phyloP scores from a whole-genome alignment of 2,329 filamentous ascomycete species.

The Sphaerostilbella broomeana region DNA sequence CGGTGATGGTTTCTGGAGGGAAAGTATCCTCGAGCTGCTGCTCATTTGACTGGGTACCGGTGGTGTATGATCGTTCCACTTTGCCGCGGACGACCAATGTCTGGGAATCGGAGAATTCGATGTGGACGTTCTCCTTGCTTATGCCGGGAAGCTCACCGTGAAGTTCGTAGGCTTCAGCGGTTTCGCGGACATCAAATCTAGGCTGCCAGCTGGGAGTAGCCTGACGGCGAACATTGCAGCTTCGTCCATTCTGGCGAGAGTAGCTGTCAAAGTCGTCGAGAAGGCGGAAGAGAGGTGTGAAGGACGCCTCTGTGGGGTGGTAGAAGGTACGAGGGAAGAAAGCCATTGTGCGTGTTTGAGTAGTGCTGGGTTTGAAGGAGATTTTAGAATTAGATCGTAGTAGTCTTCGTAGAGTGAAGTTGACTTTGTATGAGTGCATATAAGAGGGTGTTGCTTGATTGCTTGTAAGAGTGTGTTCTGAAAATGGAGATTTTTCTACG shows the following conservation, averaged over 20 bases:
- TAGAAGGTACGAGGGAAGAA: slow-evolving; percentile 51
- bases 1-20: slow-evolving; percentile 33
- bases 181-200: slow-evolving; percentile 73
- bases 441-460: slow-evolving; percentile 12
- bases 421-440: background rate
- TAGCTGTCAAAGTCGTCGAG: slow-evolving; percentile 59
- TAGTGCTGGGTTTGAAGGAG: slow-evolving; percentile 1
- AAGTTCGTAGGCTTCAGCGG: slow-evolving; percentile 61
- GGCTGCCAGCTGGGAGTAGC: slow-evolving; percentile 57
- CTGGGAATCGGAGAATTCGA: slow-evolving; percentile 73
- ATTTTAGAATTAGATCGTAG: background rate
- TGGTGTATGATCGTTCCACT: slow-evolving; percentile 56
- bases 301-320: slow-evolving; percentile 44
- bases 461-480: slow-evolving; percentile 22
- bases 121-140: slow-evolving; percentile 64
- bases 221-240: slow-evolving; percentile 21
- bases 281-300: slow-evolving; percentile 56
- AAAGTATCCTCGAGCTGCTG: slow-evolving; percentile 40
- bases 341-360: slow-evolving; percentile 39
- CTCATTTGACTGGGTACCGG: slow-evolving; percentile 44
- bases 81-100: slow-evolving; percentile 65
- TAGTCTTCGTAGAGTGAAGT: background rate
- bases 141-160: slow-evolving; percentile 75
- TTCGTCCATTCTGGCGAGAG: slow-evolving; percentile 31
- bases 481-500: slow-evolving; percentile 9